phyloP scores from a whole-genome alignment of 2,329 filamentous ascomycete species.

The Chrysosporium queenslandicum region DNA sequence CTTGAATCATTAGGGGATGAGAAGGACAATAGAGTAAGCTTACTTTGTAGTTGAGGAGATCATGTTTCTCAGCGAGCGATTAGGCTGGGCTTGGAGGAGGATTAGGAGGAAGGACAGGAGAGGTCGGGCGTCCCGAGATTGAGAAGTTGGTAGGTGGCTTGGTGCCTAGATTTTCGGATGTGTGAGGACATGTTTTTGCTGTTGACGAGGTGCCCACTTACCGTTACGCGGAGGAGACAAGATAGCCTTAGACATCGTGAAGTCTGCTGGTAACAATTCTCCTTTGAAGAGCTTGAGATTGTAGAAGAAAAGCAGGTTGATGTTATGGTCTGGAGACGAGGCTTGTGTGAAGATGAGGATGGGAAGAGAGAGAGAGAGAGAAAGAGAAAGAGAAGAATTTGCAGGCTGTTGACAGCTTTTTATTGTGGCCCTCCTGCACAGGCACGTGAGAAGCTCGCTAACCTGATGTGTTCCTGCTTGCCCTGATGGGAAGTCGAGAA shows the following conservation, averaged over 20 bases:
- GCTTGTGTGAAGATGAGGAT: neutral
- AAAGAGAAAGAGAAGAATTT: neutral
- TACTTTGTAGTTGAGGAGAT: neutral
- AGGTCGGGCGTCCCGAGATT: conserved; percentile 6
- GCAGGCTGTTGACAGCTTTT: conserved; percentile 1
- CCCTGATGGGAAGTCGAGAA: neutral
- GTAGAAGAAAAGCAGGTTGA: neutral
- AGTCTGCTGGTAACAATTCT: neutral
- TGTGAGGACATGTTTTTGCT: neutral
- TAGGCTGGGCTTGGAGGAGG: conserved; percentile 25
- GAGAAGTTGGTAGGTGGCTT: conserved; percentile 4
- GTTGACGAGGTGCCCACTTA: neutral
- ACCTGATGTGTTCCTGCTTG: conserved; percentile 7
- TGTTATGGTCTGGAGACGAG: neutral
- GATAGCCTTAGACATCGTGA: conserved; percentile 2
- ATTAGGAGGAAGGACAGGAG: conserved; percentile 9
- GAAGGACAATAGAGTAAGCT: neutral
- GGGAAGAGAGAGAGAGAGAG: neutral
- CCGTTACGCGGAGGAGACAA: neutral
- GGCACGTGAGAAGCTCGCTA: conserved; percentile 7
- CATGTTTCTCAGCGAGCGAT: neutral
- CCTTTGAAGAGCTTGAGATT: neutral
- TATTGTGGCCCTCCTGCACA: conserved; percentile 3
- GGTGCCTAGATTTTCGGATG: neutral
- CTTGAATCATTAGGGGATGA: neutral